Percentiles rank a stretch among this genome's conserved stretches.
These are phyloP conservation scores for Russula abietina DNA, from an alignment of 768 basidiomycete species.

Conservation along the genomic window DNA sequence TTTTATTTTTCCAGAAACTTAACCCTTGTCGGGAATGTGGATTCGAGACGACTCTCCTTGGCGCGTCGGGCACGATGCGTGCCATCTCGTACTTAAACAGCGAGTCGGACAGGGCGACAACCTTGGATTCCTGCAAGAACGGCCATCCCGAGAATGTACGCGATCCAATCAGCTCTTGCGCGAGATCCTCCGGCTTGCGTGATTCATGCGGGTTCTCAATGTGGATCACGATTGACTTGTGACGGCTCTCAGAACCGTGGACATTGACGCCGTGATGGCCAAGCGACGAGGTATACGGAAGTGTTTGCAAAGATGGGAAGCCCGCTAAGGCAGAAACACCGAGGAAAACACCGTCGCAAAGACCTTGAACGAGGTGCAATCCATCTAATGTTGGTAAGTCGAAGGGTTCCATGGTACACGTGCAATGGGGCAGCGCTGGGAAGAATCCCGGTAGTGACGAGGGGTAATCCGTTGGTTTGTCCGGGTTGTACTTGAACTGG, in stretches of 20 bases:
- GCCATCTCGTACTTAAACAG: slow-evolving; percentile 81
- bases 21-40: slow-evolving; percentile 68
- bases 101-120: slow-evolving; percentile 80
- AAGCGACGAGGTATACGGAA: slow-evolving; percentile 69
- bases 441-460: slow-evolving; percentile 95
- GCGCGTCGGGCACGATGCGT: slow-evolving; percentile 44
- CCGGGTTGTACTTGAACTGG: slow-evolving; percentile 64
- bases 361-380: slow-evolving; percentile 77
- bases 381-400: slow-evolving; percentile 84
- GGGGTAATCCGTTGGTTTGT: slow-evolving; percentile 65
- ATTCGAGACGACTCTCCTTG: slow-evolving; percentile 55
- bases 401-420: slow-evolving; percentile 75
- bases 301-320: slow-evolving; percentile 91
- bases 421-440: slow-evolving; percentile 76
- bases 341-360: slow-evolving; percentile 82
- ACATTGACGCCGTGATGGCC: slow-evolving; percentile 90
- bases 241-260: slow-evolving; percentile 82
- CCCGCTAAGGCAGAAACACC: slow-evolving; percentile 86
- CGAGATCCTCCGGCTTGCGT: slow-evolving; percentile 65
- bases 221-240: slow-evolving; percentile 90
- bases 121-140: slow-evolving; percentile 87
- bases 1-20: slow-evolving; percentile 72
- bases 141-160: slow-evolving; percentile 87
- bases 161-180: slow-evolving; percentile 65
- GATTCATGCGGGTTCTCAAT: slow-evolving; percentile 70